These are phyloP conservation scores for Populus ilicifolia DNA, from an alignment of 345 rosid genomes.

Conservation along the genomic window DNA sequence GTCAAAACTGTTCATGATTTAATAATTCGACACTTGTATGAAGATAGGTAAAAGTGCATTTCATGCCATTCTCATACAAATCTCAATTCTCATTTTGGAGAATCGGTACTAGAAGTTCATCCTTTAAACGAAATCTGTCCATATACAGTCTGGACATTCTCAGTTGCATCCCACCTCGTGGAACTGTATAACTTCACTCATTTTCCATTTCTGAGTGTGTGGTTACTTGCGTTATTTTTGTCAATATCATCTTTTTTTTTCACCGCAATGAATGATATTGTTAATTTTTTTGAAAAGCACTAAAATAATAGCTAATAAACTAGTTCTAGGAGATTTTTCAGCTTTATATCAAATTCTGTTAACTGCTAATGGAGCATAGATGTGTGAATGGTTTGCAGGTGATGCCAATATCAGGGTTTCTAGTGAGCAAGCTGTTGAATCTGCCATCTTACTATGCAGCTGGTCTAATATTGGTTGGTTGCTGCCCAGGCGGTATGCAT, in stretches of 20 bases:
- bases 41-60: neutral
- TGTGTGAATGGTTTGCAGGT: constrained; percentile 42
- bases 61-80: neutral
- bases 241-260: too few species aligned
- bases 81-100: neutral
- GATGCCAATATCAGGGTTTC: constrained; percentile 80
- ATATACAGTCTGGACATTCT: neutral
- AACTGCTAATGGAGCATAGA: neutral
- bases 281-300: neutral
- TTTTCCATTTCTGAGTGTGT: too few species aligned
- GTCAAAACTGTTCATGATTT: too few species aligned
- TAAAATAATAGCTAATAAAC: neutral
- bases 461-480: constrained; percentile 84
- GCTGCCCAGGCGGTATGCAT: constrained; percentile 87
- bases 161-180: neutral
- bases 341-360: neutral
- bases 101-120: neutral
- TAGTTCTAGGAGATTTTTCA: neutral
- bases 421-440: constrained; percentile 75
- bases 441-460: constrained; percentile 88
- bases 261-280: too few species aligned
- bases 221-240: too few species aligned
- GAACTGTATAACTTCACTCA: neutral
- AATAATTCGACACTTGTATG: neutral
- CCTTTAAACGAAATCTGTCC: too few species aligned